phyloP scores from a whole-genome alignment of 129 eudicot genomes.

The Arctium lappa region DNA sequence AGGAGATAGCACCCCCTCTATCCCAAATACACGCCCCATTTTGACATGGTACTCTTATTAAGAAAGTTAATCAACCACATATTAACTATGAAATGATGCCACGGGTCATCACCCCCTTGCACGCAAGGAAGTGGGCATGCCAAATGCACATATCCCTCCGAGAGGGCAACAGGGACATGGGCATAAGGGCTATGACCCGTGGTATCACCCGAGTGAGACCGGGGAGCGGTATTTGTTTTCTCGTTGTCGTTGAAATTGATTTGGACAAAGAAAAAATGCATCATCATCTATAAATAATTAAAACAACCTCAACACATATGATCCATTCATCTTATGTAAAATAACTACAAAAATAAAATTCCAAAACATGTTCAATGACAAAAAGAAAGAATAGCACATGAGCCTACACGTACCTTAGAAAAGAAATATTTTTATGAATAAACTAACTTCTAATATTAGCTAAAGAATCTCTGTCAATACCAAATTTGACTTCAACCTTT shows the following conservation, averaged over 20 bases:
- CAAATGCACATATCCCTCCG: too few relatives aligned
- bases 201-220: too few relatives aligned
- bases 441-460: not conserved
- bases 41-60: not conserved
- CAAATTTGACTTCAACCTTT: constrained; percentile 1
- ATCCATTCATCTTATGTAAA: not conserved
- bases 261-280: not conserved
- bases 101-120: too few relatives aligned
- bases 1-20: not conserved
- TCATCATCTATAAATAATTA: not conserved
- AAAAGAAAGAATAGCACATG: not conserved
- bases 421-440: not conserved
- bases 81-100: too few relatives aligned
- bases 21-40: too few relatives aligned
- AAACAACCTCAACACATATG: not conserved
- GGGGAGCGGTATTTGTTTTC: too few relatives aligned
- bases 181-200: too few relatives aligned
- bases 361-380: not conserved
- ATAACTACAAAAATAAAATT: not conserved
- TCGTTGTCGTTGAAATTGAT: too few relatives aligned
- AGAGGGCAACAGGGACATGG: too few relatives aligned
- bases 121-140: too few relatives aligned
- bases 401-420: constrained; percentile 1
- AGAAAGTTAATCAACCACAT: not conserved
- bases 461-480: not conserved